Evolutionary conservation across 345 rosid genomes (phyloP), one percentile per base, ranked within the genome.

Genomic region (Microthlaspi erraticum): DNA sequence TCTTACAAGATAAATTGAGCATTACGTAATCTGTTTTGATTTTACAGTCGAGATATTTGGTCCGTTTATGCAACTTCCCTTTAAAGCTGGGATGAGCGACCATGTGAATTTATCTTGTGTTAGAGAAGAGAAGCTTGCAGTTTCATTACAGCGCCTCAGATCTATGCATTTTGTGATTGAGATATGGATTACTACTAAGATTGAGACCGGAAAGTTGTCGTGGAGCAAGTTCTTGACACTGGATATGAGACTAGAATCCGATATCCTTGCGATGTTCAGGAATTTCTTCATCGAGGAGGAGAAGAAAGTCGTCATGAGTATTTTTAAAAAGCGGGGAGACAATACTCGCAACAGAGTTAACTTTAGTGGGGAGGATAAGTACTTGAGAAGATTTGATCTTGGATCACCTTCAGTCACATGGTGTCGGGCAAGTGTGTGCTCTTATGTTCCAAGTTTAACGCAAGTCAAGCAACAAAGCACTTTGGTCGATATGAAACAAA

Each of bases 391-490:
- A 7, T 11, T 53, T 10, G 18, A n/a, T 53, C 19, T 53, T 6
- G 37, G 38, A 31, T 17, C 31, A 31, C 11, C 2, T 53, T n/a
- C 3, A 1, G 8, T 0, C 58, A 0, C 3, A n/a, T 13, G 2
- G 7, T 13, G 33, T 52, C 31, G 37, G 18, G 37, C 37, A 52
- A 5, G 29, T 52, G 9, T 8, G 1, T 53, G 38, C 14, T 53
- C 37, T 31, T 53, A 53, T 31, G 56, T 51, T 51, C 56, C 57
- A 52, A 52, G 36, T 51, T 26, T 4, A n/a, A 5, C 8, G 17
- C 34, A 51, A 23, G 12, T 51, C 17, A 11, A 13, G 12, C 17
- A 20, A 10, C 11, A n/a, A n/a, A n/a, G n/a, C n/a, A n/a, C n/a
- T n/a, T n/a, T n/a, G n/a, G n/a, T n/a, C n/a, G n/a, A n/a, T n/a